These are phyloP conservation scores for Pseudoperonospora humuli DNA, from an alignment of 352 stramenopile species.

Conservation along the genomic window DNA sequence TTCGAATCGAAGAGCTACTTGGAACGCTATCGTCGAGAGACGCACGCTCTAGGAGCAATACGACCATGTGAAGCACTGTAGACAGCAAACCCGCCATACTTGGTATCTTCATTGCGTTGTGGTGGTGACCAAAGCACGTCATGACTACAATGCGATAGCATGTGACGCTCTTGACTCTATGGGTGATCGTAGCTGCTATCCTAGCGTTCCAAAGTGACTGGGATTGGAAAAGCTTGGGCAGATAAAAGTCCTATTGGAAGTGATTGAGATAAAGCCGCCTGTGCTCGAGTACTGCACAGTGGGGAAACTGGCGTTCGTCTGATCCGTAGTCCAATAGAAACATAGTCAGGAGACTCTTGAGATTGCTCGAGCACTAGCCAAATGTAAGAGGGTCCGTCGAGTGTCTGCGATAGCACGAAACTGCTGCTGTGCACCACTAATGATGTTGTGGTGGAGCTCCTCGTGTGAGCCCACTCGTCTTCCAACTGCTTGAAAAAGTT, in stretches of 20 bases:
- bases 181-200: constrained; percentile 28
- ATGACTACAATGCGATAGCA: constrained; percentile 21
- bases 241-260: constrained; percentile 20
- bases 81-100: constrained; percentile 44
- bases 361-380: constrained; percentile 21
- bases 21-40: too few species aligned
- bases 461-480: too few species aligned
- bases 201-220: constrained; percentile 25
- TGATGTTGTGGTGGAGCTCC: constrained; percentile 34
- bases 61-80: too few species aligned
- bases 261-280: constrained; percentile 15
- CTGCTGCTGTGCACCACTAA: constrained; percentile 44
- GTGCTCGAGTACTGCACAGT: constrained; percentile 13
- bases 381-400: constrained; percentile 11
- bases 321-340: constrained; percentile 32
- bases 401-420: constrained; percentile 15
- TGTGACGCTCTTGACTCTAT: constrained; percentile 20
- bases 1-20: too few species aligned
- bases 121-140: constrained; percentile 57
- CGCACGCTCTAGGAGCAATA: too few species aligned
- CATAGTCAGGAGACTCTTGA: constrained; percentile 25
- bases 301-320: constrained; percentile 24
- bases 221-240: constrained; percentile 12
- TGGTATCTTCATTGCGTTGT: constrained; percentile 29
- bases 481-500: too few species aligned